Percentiles rank a stretch among this genome's conserved stretches.
phyloP scores from a whole-genome alignment of 441 rosid species.

The Adansonia grandidieri region DNA sequence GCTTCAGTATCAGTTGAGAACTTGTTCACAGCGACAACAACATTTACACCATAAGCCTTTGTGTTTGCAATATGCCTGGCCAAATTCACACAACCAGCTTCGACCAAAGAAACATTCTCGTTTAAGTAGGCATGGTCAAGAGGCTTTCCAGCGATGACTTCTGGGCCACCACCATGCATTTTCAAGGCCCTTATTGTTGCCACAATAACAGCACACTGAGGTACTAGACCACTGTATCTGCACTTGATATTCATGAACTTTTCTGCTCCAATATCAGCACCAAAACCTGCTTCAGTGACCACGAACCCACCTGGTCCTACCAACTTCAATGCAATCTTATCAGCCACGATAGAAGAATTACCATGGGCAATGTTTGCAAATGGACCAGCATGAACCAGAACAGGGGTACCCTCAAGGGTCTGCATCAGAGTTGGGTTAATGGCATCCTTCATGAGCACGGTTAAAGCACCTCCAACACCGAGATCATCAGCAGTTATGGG shows the following conservation, averaged over 20 bases:
- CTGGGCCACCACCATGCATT: slow-evolving; percentile 99
- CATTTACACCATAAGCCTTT: slow-evolving; percentile 85
- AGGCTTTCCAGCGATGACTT: slow-evolving; percentile 94
- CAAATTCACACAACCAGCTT: slow-evolving; percentile 92
- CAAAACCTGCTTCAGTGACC: slow-evolving; percentile 98
- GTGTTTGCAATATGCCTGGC: slow-evolving; percentile 86
- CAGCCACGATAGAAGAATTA: slow-evolving; percentile 96
- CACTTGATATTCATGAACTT: slow-evolving; percentile 98
- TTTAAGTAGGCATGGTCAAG: slow-evolving; percentile 81
- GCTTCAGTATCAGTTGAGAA: slow-evolving; percentile 87
- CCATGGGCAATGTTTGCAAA: slow-evolving; percentile 99
- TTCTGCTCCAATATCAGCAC: slow-evolving; percentile 97
- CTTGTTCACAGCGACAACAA: slow-evolving; percentile 92
- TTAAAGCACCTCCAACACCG: slow-evolving; percentile 94
- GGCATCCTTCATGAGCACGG: slow-evolving; percentile 97
- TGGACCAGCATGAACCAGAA: slow-evolving; percentile 96
- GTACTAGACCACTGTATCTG: slow-evolving; percentile 81
- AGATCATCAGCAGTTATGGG: slow-evolving; percentile 97
- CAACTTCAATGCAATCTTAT: slow-evolving; percentile 89
- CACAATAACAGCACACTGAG: slow-evolving; percentile 92
- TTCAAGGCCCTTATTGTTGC: slow-evolving; percentile 97
- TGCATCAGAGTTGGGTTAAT: slow-evolving; percentile 96
- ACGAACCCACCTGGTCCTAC: slow-evolving; percentile 95
- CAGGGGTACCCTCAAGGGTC: slow-evolving; percentile 98
- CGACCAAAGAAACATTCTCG: slow-evolving; percentile 86